phyloP scores from a whole-genome alignment of 2,329 filamentous ascomycete genomes.

The Gaeumannomyces sp. region DNA sequence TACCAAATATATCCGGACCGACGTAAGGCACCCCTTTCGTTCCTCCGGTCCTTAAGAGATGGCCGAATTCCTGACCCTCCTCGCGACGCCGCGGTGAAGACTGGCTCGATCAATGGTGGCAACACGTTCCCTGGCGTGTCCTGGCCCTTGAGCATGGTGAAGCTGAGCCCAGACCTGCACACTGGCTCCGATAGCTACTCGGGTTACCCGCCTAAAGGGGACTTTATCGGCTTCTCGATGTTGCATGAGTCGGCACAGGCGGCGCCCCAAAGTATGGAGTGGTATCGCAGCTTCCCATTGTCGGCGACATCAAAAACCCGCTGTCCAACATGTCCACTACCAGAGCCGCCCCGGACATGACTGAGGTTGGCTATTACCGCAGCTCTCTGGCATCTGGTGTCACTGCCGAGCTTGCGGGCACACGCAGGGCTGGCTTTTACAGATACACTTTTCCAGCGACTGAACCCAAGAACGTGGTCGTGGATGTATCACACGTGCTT shows the following conservation, averaged over 20 bases:
- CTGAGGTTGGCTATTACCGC: conserved; percentile 56
- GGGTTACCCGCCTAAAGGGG: conserved; percentile 43
- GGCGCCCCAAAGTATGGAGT: conserved; percentile 66
- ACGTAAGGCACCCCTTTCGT: not conserved
- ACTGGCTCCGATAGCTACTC: conserved; percentile 40
- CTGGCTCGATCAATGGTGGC: conserved; percentile 32
- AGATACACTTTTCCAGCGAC: conserved; percentile 48
- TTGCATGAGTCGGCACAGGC: conserved; percentile 62
- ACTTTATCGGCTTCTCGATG: conserved; percentile 55
- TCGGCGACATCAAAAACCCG: conserved; percentile 27
- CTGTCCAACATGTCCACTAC: conserved; percentile 38
- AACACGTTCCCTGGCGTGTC: conserved; percentile 46
- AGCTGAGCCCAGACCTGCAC: conserved; percentile 41
- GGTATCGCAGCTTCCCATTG: conserved; percentile 51
- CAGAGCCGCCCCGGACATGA: conserved; percentile 46
- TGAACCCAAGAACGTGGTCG: conserved; percentile 38
- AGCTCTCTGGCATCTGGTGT: conserved; percentile 50
- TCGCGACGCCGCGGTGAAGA: not conserved
- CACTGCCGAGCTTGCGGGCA: conserved; percentile 49
- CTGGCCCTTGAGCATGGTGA: conserved; percentile 42
- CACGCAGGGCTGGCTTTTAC: conserved; percentile 50
- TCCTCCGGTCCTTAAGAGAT: too few species aligned
- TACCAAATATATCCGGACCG: conserved; percentile 5
- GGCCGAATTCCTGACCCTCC: not conserved
- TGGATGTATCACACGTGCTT: conserved; percentile 60